Base-by-base conservation (phyloP, 805 yeast genomes). In the Metschnikowia similis region DNA sequence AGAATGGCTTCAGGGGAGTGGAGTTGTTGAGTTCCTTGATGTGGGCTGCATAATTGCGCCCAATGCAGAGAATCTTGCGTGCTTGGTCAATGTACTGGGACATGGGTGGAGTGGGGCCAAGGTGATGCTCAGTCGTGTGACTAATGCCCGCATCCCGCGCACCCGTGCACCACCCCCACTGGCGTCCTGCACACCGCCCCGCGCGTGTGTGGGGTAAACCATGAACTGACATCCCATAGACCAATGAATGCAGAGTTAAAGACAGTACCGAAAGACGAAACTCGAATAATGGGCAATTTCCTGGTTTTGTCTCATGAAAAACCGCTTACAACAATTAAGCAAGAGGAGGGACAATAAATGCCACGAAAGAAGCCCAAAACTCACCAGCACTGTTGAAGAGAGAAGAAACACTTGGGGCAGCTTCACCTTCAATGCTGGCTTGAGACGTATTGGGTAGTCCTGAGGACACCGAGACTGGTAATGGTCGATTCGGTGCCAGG, bases 21-120 rank as follows among this genome's bases (percentile, higher is more conserved):
- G 80, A 68, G 64, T 91, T 94, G 74, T 88, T 86, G 50, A 94
- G 74, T 66, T 94, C 99, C 54, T 85, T 80, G 64, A 90, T 88
- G 62, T 94, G 99, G 17, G 96, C 97, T n/a, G 89, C 95, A 65
- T 90, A 94, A 69, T 94, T 94, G 60, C 99, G 85, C 41, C 99
- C 99, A 57, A 94, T 92, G 68, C 99, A 94, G 14, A 94, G 79
- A 62, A 92, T 81, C 70, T 94, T 94, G 35, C 84, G 77, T 2
- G 89, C 90, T 16, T 71, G 61, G 49, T 79, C 82, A 38, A 84
- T 70, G 64, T 85, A 87, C 30, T 71, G 65, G n/a, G 38, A 26
- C 46, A 42, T 40, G 10, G 8, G 21, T 21, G 21, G 21, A 21
- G 21, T 21, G 21, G 5, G 21, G 21, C 21, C 21, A 5, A 21